Evolutionary conservation across 257 asterid genomes (phyloP), one percentile per base, ranked within the genome.

Genomic region (Ophiorrhiza pumila): DNA sequence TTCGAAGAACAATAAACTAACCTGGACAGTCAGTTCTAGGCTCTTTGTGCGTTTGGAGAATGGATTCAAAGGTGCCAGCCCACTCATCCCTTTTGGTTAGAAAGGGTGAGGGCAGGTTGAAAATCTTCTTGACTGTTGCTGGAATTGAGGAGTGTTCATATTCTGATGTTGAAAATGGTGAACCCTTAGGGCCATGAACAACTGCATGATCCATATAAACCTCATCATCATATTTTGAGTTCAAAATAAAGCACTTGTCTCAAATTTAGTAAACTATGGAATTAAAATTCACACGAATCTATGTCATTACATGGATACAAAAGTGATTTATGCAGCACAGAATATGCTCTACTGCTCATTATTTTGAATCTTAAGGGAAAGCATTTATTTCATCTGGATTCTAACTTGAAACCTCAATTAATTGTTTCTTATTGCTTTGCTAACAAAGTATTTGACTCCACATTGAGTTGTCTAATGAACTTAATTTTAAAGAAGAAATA

Each of bases 11-110:
- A 43, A 35, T 55, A 27, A 49, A 41, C 67, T 23, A 80, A 93
- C 98, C 93, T 45, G 97, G 97, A 75, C 97, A 94, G 77, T 94
- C 97, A 11, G 84, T 87, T 82, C 98, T 87, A 4, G 98, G 97
- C 27, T 57, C 43, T 23, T 27, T 69, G 63, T 87, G 87, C 7
- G 37, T 71, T 61, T 81, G 90, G 74, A 94, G 64, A 45, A 89
- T 75, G 65, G 79, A 76, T 41, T 94, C 89, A 25, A 94, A 94
- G 1, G 91, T 91, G 80, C 89, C 97, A 5, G 97, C 97, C 97
- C 98, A 93, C 64, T 65, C 80, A 76, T 91, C 98, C 74, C 98
- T 86, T 80, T 81, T 86, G 27, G 97, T 91, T 27, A 91, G 85
- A 72, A 91, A 89, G 25, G 93, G 89, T 1, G 96, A 88, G 11